Base-by-base conservation (phyloP, 164 flowering plant genomes). In the Macadamia integrifolia region DNA sequence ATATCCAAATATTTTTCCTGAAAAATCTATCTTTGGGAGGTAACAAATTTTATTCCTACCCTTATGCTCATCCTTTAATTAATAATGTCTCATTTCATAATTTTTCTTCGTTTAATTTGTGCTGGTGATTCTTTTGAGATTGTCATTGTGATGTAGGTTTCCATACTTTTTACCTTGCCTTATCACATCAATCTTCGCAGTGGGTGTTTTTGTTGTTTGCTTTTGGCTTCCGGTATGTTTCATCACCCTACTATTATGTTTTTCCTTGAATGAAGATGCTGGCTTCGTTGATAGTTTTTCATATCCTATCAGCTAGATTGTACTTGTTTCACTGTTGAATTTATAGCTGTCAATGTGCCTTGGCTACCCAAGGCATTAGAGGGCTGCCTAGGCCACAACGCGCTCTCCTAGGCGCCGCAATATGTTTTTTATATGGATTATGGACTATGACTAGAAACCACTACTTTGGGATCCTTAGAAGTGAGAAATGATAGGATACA, bases 81-180 rank as follows among this genome's bases (percentile, higher is more conserved):
- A 46, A 11, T 46, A 46, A 3, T 3, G 13, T 9, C 13, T 46
- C 9, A 46, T 46, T 46, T 46, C 6, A 8, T 46, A 4, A 11
- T 46, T 46, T 46, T 46, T 46, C 9, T 46, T 61, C 23, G 6
- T 44, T 42, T n/a, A 17, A 52, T 1, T 58, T 15, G 6, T 46
- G 4, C 30, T 60, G 46, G 43, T 62, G 35, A 9, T 69, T 15
- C 28, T 23, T 23, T 0, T 6, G 14, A 50, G 28, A 28, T 58
- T 10, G 46, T 59, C 66, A 42, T 50, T 67, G 15, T 30, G 13
- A 43, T 76, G 83, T 60, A 86, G 90, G 72, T 89, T 87, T 72
- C 94, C 94, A 1, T 89, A 84, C 75, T 78, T 85, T 49, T 65
- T 89, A 57, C 91, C 94, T 18, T 84, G 93, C 79, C 79, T 85